Evolutionary conservation across 345 rosid species (phyloP).

Genomic region (Lagerstroemia speciosa): DNA sequence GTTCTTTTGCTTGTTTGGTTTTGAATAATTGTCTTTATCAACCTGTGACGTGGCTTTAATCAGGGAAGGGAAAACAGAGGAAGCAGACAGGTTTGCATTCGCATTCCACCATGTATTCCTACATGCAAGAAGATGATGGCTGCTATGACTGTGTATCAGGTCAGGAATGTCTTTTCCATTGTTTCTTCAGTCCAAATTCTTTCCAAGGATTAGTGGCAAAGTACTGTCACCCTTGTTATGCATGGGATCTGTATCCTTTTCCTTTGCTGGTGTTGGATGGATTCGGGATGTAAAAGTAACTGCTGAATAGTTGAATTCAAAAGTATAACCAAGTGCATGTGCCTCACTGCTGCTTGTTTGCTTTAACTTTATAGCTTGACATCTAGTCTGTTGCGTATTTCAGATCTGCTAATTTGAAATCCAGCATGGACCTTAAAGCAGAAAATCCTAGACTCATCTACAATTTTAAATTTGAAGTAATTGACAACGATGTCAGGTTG

Average conservation of each 20-base stretch:
- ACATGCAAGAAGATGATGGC: slow-evolving; percentile 39
- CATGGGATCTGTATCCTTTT: not conserved
- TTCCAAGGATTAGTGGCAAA: not conserved
- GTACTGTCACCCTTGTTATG: not conserved
- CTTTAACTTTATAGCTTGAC: not conserved
- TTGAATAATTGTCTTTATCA: not conserved
- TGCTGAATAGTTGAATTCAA: not conserved
- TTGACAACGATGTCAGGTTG: not conserved
- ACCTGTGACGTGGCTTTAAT: not conserved
- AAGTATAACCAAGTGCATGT: not conserved
- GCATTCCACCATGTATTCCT: slow-evolving; percentile 44
- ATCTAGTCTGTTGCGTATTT: not conserved
- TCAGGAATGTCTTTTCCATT: slow-evolving; percentile 5
- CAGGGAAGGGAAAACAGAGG: slow-evolving; percentile 4
- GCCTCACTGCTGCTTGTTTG: not conserved
- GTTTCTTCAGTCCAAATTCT: not conserved
- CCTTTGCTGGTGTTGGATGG: not conserved
- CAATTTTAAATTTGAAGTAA: not conserved
- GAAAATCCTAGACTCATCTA: not conserved
- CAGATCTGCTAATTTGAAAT: not conserved
- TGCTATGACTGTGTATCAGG: slow-evolving; percentile 55
- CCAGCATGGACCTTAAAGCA: not conserved
- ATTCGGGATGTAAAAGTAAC: not conserved
- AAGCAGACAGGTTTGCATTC: slow-evolving; percentile 37
- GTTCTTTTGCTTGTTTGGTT: slow-evolving; percentile 5